Percentiles rank a stretch among this genome's conserved stretches.
Evolutionary conservation across 768 basidiomycete genomes (phyloP).

Genomic region (Calvatia gigantea): DNA sequence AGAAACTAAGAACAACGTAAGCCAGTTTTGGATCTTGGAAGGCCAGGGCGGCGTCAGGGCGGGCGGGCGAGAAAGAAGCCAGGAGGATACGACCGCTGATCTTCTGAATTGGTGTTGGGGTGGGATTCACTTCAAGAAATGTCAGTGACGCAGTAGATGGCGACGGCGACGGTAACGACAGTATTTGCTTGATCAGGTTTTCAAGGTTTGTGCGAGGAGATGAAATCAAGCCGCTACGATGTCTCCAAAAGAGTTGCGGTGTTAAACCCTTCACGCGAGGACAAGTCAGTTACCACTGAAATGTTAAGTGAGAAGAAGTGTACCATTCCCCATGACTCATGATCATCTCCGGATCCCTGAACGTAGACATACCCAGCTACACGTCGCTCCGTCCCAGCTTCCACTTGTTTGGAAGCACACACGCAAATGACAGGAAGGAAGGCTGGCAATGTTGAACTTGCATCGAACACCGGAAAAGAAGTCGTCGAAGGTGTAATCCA

Average conservation of each 20-base stretch:
- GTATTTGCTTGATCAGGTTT: conserved; percentile 32
- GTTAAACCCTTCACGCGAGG: conserved; percentile 61
- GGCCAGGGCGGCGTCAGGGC: not conserved
- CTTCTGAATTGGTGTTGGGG: conserved; percentile 28
- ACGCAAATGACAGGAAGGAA: conserved; percentile 75
- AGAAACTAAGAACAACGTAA: conserved; percentile 25
- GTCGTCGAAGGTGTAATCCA: conserved; percentile 80
- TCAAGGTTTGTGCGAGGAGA: conserved; percentile 48
- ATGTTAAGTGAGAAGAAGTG: not conserved
- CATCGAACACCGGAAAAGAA: conserved; percentile 33
- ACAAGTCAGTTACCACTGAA: not conserved
- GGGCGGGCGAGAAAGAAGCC: conserved; percentile 26
- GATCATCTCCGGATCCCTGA: conserved; percentile 94
- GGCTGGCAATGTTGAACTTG: conserved; percentile 13
- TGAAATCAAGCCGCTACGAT: conserved; percentile 46
- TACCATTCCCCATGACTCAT: conserved; percentile 86
- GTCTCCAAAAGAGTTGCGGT: conserved; percentile 66
- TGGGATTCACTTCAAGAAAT: not conserved
- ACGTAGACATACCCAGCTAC: conserved; percentile 77
- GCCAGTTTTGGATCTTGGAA: conserved; percentile 11
- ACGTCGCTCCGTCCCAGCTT: conserved; percentile 58
- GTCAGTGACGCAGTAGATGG: not conserved
- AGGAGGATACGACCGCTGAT: conserved; percentile 41
- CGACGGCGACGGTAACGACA: conserved; percentile 13
- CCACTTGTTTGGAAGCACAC: conserved; percentile 75